Evolutionary conservation across 805 yeast species (phyloP).

Genomic region (Kodamaea lidongshanica): DNA sequence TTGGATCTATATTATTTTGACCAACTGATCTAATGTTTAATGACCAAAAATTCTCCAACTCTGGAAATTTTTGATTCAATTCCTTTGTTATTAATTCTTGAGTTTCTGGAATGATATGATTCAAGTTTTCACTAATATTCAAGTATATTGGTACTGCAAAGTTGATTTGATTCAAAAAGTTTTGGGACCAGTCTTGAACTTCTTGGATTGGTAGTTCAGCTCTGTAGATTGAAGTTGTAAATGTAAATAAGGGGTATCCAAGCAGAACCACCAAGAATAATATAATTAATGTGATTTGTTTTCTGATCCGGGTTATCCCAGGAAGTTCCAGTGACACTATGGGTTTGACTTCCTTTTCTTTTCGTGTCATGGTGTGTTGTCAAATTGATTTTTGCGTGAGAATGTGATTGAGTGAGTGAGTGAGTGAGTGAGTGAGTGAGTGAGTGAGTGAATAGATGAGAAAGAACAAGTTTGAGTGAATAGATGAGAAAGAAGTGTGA

Average conservation of each 20-base stretch:
- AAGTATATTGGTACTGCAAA: constrained; percentile 41
- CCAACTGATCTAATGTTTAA: constrained; percentile 19
- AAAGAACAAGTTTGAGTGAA: too few species aligned
- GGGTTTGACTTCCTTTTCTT: too few species aligned
- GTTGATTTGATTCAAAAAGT: constrained; percentile 19
- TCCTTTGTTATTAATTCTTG: constrained; percentile 32
- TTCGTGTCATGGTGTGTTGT: too few species aligned
- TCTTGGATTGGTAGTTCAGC: constrained; percentile 50
- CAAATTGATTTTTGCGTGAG: too few species aligned
- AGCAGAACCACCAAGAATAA: constrained; percentile 14
- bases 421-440: too few species aligned
- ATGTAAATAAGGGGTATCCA: constrained; percentile 18
- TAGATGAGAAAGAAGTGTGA: too few species aligned
- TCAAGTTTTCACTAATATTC: constrained; percentile 26
- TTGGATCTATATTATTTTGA: constrained; percentile 6
- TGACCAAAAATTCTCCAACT: constrained; percentile 25
- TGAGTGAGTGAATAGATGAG: too few species aligned
- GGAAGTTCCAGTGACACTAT: constrained; percentile 6
- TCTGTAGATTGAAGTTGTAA: constrained; percentile 57
- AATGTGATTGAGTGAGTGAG: too few species aligned
- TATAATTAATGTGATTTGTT: constrained; percentile 10
- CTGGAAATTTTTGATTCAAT: constrained; percentile 17
- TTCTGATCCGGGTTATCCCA: constrained; percentile 8
- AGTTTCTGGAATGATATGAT: constrained; percentile 23
- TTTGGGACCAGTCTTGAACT: constrained; percentile 27